Conservation (phyloP, 1,139 yeast genomes). For the Meyerozyma sp. region DNA sequence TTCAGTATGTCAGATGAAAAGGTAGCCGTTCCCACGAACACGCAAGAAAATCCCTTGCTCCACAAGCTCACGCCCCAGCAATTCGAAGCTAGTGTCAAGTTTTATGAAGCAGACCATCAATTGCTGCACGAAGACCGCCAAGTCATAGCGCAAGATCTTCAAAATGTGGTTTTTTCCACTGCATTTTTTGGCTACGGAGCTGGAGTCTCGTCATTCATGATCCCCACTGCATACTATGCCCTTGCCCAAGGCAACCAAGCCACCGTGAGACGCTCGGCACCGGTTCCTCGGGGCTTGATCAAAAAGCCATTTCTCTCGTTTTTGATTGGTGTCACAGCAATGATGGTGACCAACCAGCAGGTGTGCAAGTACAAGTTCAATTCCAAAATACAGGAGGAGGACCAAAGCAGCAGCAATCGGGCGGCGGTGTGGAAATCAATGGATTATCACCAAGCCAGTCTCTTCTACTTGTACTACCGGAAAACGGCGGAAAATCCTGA, state of each 20-base stretch:
- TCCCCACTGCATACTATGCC: conserved; percentile 21
- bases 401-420: conserved; percentile 12
- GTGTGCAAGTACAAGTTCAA: conserved; percentile 21
- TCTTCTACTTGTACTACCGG: conserved; percentile 32
- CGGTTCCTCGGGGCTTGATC: conserved; percentile 7
- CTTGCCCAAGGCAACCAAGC: neutral
- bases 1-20: neutral
- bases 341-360: conserved; percentile 22
- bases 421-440: conserved; percentile 32
- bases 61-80: conserved; percentile 29
- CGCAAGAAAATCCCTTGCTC: conserved; percentile 21
- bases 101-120: conserved; percentile 39
- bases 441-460: conserved; percentile 32
- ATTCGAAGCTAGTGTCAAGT: conserved; percentile 32
- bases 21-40: conserved; percentile 3
- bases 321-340: conserved; percentile 23
- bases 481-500: conserved; percentile 30
- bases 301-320: conserved; percentile 32
- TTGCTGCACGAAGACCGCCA: conserved; percentile 27
- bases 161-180: conserved; percentile 19
- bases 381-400: conserved; percentile 11
- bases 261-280: conserved; percentile 1
- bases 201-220: conserved; percentile 13
- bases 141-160: conserved; percentile 27
- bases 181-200: conserved; percentile 19